Conservation (phyloP, 441 rosid genomes). For the Populus hybrid region DNA sequence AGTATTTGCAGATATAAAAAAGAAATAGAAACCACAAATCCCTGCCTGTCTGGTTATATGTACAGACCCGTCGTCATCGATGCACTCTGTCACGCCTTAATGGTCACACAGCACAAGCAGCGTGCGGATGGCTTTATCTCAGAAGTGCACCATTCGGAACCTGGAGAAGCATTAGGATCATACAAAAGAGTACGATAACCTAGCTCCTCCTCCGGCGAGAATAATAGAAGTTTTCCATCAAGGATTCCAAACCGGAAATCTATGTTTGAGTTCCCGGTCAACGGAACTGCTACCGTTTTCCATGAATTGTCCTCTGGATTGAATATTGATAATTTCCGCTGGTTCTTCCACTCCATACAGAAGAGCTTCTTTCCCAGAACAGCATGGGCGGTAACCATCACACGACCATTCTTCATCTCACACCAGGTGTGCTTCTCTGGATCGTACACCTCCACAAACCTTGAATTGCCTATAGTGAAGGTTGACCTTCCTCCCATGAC, state of each 20-base stretch:
- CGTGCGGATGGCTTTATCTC: slow-evolving; percentile 69
- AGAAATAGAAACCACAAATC: background rate
- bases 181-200: slow-evolving; percentile 62
- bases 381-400: slow-evolving; percentile 96
- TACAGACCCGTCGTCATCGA: background rate
- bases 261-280: slow-evolving; percentile 70
- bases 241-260: slow-evolving; percentile 81
- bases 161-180: slow-evolving; percentile 70
- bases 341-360: slow-evolving; percentile 97
- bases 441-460: slow-evolving; percentile 70
- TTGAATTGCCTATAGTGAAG: slow-evolving; percentile 93
- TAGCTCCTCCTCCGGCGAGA: slow-evolving; percentile 56
- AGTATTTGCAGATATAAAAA: background rate
- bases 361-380: slow-evolving; percentile 73
- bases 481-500: slow-evolving; percentile 98
- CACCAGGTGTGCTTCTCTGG: slow-evolving; percentile 69
- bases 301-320: slow-evolving; percentile 68
- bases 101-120: slow-evolving; percentile 82
- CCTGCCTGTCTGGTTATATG: background rate
- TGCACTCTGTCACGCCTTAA: slow-evolving; percentile 51
- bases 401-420: slow-evolving; percentile 82
- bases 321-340: slow-evolving; percentile 72
- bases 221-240: slow-evolving; percentile 71
- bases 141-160: slow-evolving; percentile 74
- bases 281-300: slow-evolving; percentile 81